Evolutionary conservation across 2,329 filamentous ascomycete genomes (phyloP).

Genomic region (Botryotinia convoluta): DNA sequence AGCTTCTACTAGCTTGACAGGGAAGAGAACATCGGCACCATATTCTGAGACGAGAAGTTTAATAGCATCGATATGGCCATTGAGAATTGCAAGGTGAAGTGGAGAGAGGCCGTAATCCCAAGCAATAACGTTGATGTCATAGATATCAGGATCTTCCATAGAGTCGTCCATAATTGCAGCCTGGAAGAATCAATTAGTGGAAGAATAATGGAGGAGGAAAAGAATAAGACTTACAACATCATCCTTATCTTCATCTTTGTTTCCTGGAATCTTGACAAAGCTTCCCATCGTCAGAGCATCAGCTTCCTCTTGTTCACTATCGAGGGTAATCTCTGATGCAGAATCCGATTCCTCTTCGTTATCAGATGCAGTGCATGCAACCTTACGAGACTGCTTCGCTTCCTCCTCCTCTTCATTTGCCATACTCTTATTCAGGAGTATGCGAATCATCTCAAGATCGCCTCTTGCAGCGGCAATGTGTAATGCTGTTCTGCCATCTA

Average conservation of each 20-base stretch:
- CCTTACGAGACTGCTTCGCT: conserved; percentile 48
- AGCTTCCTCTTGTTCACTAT: conserved; percentile 33
- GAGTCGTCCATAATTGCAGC: conserved; percentile 53
- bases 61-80: conserved; percentile 68
- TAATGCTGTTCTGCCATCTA: conserved; percentile 78
- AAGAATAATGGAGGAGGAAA: conserved; percentile 39
- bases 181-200: conserved; percentile 33
- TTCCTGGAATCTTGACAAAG: conserved; percentile 63
- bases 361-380: conserved; percentile 28
- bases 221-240: conserved; percentile 46
- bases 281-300: conserved; percentile 64
- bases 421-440: conserved; percentile 70
- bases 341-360: conserved; percentile 42
- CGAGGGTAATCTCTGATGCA: conserved; percentile 34
- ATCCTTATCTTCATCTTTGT: conserved; percentile 42
- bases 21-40: conserved; percentile 73
- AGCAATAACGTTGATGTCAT: conserved; percentile 72
- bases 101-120: conserved; percentile 77
- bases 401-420: conserved; percentile 69
- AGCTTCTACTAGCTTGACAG: conserved; percentile 55
- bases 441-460: conserved; percentile 64
- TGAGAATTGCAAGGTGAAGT: conserved; percentile 74
- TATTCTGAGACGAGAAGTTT: conserved; percentile 68
- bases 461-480: conserved; percentile 76
- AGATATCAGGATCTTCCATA: conserved; percentile 72